Conservation (phyloP, 345 rosid species). For the Gossypium rotundifolium region DNA sequence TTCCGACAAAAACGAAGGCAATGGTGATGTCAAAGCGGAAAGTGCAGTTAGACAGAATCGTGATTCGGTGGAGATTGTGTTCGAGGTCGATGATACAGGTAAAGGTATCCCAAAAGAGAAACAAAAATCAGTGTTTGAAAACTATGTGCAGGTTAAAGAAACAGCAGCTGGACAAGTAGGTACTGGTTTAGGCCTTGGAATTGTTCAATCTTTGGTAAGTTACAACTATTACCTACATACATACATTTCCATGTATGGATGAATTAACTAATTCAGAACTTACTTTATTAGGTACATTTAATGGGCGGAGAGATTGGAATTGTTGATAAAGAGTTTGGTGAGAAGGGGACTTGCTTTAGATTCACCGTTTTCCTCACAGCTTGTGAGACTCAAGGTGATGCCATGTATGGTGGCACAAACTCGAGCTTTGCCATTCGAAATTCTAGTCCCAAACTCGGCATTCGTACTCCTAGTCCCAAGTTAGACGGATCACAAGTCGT, state of each 20-base stretch:
- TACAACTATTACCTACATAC: neutral
- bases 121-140: constrained; percentile 54
- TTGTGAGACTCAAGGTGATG: constrained; percentile 19
- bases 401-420: constrained; percentile 10
- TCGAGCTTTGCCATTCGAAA: constrained; percentile 20
- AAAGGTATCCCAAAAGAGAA: constrained; percentile 70
- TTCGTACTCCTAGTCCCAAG: constrained; percentile 37
- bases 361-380: constrained; percentile 49
- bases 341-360: constrained; percentile 73
- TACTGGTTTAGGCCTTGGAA: constrained; percentile 85
- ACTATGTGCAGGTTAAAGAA: constrained; percentile 75
- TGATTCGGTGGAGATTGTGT: constrained; percentile 42
- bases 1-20: constrained; percentile 20
- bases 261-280: neutral
- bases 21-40: constrained; percentile 15
- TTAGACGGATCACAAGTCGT: constrained; percentile 61
- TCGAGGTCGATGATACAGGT: constrained; percentile 82
- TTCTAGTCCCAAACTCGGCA: constrained; percentile 35
- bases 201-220: constrained; percentile 77
- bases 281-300: constrained; percentile 49
- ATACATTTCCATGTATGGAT: too few species aligned
- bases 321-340: constrained; percentile 45
- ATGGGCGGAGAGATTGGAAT: constrained; percentile 85
- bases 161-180: constrained; percentile 54
- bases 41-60: constrained; percentile 21